Base-by-base conservation (phyloP, 2,329 filamentous ascomycete genomes). In the Chrysosporium queenslandicum region DNA sequence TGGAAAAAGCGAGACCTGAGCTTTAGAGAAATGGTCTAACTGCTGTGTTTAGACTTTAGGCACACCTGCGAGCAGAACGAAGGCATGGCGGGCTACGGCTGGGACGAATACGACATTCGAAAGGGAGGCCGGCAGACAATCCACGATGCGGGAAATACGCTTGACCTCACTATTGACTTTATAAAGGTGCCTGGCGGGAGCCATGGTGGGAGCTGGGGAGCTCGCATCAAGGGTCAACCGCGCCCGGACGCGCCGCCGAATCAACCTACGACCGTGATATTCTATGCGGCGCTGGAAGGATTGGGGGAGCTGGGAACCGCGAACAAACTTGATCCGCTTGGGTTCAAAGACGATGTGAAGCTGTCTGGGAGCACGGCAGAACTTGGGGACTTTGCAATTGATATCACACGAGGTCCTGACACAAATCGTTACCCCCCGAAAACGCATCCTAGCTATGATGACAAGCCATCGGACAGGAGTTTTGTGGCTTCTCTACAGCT, bases 51-150 rank as follows among this genome's bases (percentile, higher is more conserved):
- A 92, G 87, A 83, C 61, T 85, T 96, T 62, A 83, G 92, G 58
- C 89, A 95, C 68, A 96, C 92, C 0, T 98, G 92, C 71, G 92
- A 97, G 68, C 92, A 98, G 68, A 81, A 92, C 67, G 88, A 94
- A 66, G 86, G 86, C 58, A 94, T 98, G 78, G 85, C 82, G 45
- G 91, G 91, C 52, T 98, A 98, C 68, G 92, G 92, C 56, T 98
- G 92, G 92, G 90, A 97, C 63, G 87, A 94, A 66, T 98, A 94
- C 68, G 92, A 98, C 69, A 83, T 89, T 20, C 79, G 92, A 53
- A 85, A 78, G 53, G 92, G 92, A 56, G 92, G 92, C 52, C 77
- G 86, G 20, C 88, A 98, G 70, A 86, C 86, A 0, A 91, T 98
- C 55, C 88, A 94, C 64, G 92, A 98, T 67, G 82, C 83, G 50